phyloP scores from a whole-genome alignment of 805 yeast species.

The Kodamaea leandrae region DNA sequence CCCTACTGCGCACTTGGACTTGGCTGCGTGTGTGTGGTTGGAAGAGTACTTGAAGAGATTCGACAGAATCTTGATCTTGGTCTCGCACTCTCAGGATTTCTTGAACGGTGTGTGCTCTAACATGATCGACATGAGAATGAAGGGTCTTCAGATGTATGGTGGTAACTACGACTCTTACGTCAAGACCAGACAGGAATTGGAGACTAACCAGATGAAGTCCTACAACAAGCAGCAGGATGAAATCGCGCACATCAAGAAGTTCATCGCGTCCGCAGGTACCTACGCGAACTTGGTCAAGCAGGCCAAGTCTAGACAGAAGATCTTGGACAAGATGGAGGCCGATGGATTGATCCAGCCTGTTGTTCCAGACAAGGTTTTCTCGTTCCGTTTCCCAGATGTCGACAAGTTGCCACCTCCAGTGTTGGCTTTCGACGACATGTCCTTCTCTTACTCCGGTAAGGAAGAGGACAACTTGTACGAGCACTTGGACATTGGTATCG shows the following conservation, averaged over 20 bases:
- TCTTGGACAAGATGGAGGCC: constrained; percentile 99
- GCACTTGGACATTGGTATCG: constrained; percentile 93
- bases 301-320: constrained; percentile 99
- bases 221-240: constrained; percentile 98
- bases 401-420: constrained; percentile 99
- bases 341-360: constrained; percentile 95
- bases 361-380: constrained; percentile 87
- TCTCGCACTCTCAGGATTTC: constrained; percentile 99
- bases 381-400: constrained; percentile 90
- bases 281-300: constrained; percentile 98
- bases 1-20: constrained; percentile 98
- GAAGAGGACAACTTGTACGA: constrained; percentile 86
- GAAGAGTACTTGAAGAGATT: constrained; percentile 95
- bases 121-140: constrained; percentile 95
- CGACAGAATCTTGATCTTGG: constrained; percentile 89
- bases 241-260: constrained; percentile 96
- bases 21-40: constrained; percentile 99
- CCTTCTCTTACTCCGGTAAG: constrained; percentile 84
- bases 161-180: constrained; percentile 98
- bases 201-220: constrained; percentile 97
- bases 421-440: constrained; percentile 90
- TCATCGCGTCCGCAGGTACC: constrained; percentile 99
- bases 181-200: constrained; percentile 91
- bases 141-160: constrained; percentile 75
- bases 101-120: constrained; percentile 96